phyloP scores from a whole-genome alignment of 1,139 yeast genomes.

The Nakaseomyces bracarensis region DNA sequence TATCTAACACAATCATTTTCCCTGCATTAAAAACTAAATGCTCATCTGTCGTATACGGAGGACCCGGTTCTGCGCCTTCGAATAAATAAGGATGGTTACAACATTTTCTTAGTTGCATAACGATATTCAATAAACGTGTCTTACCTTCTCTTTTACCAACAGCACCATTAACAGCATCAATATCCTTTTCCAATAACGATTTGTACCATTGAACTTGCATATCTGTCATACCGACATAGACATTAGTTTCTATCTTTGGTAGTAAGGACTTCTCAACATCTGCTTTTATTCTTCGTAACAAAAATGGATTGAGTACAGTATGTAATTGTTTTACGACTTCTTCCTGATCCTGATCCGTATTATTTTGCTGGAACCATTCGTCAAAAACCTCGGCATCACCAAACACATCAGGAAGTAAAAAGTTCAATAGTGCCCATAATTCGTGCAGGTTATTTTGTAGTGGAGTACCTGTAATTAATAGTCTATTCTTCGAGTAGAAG shows the following conservation, averaged over 20 bases:
- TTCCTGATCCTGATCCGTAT: slow-evolving; percentile 42
- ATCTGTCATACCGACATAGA: slow-evolving; percentile 64
- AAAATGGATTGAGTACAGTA: slow-evolving; percentile 72
- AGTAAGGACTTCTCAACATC: slow-evolving; percentile 71
- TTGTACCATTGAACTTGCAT: slow-evolving; percentile 76
- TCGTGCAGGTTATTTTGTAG: slow-evolving; percentile 72
- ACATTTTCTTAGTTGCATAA: slow-evolving; percentile 76
- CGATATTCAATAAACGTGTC: slow-evolving; percentile 65
- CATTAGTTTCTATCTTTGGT: slow-evolving; percentile 66
- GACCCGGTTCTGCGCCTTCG: slow-evolving; percentile 86
- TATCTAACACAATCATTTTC: slow-evolving; percentile 65
- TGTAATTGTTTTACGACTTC: slow-evolving; percentile 78
- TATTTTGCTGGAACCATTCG: slow-evolving; percentile 52
- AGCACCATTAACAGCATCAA: slow-evolving; percentile 77
- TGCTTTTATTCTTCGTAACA: slow-evolving; percentile 64
- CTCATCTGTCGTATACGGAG: slow-evolving; percentile 77
- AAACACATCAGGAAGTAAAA: slow-evolving; percentile 68
- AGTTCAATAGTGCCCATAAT: slow-evolving; percentile 71
- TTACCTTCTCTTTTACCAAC: slow-evolving; percentile 68
- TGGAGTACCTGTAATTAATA: slow-evolving; percentile 75
- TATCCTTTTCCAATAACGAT: slow-evolving; percentile 65
- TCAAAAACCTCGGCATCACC: slow-evolving; percentile 68
- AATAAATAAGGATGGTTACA: slow-evolving; percentile 78
- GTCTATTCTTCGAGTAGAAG: slow-evolving; percentile 61
- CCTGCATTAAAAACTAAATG: slow-evolving; percentile 67